phyloP scores from a whole-genome alignment of 768 basidiomycete genomes.

The Suillus subalutaceus region DNA sequence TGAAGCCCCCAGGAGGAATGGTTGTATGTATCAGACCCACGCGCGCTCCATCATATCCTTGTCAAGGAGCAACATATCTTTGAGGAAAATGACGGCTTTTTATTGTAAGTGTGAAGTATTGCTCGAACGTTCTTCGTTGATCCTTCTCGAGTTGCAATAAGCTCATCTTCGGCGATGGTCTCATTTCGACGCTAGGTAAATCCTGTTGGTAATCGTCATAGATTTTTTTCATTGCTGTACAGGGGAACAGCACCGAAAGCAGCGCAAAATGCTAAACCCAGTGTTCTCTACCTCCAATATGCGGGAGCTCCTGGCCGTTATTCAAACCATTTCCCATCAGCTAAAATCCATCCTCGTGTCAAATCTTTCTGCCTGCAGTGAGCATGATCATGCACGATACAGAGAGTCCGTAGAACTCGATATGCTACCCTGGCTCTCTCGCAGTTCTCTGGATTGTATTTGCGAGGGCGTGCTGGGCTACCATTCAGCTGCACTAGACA shows the following conservation, averaged over 20 bases:
- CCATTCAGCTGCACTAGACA: constrained; percentile 22
- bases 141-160: constrained; percentile 8
- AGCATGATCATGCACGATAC: neutral
- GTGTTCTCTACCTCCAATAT: constrained; percentile 12
- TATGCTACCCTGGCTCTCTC: constrained; percentile 26
- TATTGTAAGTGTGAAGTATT: constrained; percentile 15
- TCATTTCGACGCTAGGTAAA: constrained; percentile 30
- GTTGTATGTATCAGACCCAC: constrained; percentile 31
- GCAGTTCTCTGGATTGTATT: constrained; percentile 29
- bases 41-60: constrained; percentile 32
- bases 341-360: neutral
- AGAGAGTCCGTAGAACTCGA: constrained; percentile 21
- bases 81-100: constrained; percentile 27
- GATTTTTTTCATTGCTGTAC: neutral
- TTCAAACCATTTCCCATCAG: constrained; percentile 3
- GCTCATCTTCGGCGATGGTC: constrained; percentile 30
- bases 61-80: constrained; percentile 30
- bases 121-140: neutral
- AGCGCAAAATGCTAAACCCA: constrained; percentile 14
- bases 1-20: constrained; percentile 16
- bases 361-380: neutral
- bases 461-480: constrained; percentile 26
- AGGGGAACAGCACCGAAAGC: constrained; percentile 11
- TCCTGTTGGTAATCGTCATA: neutral
- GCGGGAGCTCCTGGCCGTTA: constrained; percentile 10